Evolutionary conservation across 2,329 filamentous ascomycete genomes (phyloP).

Genomic region (Ophiostoma novo-ulmi): DNA sequence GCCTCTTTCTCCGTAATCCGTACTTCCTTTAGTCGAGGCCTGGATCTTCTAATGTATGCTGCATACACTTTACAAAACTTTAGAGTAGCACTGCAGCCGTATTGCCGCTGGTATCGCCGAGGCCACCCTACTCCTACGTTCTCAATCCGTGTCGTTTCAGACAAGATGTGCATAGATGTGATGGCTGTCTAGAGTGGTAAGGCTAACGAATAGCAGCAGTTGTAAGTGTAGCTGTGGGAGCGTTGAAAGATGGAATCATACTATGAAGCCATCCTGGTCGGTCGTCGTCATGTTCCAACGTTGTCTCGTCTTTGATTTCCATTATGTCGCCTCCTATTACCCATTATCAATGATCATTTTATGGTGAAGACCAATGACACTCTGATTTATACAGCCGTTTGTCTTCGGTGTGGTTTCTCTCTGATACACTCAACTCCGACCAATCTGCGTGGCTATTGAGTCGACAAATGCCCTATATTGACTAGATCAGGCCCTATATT

Average conservation of each 20-base stretch:
- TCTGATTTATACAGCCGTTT: no score
- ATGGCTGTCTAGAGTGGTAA: not conserved
- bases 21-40: not conserved
- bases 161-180: not conserved
- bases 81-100: not conserved
- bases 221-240: no score
- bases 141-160: not conserved
- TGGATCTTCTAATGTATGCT: not conserved
- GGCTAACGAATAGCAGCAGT: not conserved
- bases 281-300: no score
- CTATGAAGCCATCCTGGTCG: no score
- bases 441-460: not conserved
- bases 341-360: no score
- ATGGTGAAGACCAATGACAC: no score
- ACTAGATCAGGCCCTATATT: not conserved
- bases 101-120: conserved; percentile 3
- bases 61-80: not conserved
- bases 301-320: no score
- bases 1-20: not conserved
- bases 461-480: not conserved
- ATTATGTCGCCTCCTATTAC: no score
- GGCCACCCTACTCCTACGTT: not conserved
- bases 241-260: no score
- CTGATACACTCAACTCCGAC: not conserved
- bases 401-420: no score